phyloP scores from a whole-genome alignment of 2,329 filamentous ascomycete genomes.

The Allantophomopsis cytisporea region DNA sequence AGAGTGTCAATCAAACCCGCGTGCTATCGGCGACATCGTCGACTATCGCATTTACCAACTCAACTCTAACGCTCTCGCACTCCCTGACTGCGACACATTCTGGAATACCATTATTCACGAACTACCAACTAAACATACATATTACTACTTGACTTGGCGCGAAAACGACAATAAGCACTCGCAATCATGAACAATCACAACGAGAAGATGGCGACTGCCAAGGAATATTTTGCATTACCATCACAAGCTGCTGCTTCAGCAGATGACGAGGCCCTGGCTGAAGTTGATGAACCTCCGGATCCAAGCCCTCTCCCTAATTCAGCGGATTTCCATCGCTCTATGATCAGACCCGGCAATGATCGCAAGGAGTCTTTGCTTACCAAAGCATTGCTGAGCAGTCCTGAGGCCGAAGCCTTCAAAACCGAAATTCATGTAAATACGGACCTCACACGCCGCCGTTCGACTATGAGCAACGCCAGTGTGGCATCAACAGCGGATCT shows the following conservation, averaged over 20 bases:
- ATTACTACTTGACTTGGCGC: conserved; percentile 4
- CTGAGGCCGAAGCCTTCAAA: conserved; percentile 38
- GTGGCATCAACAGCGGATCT: conserved; percentile 76
- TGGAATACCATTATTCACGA: too few relatives aligned
- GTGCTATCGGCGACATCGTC: too few relatives aligned
- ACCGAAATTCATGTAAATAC: conserved; percentile 23
- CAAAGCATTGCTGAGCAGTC: conserved; percentile 59
- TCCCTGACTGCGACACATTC: too few relatives aligned
- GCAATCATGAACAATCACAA: conserved; percentile 1
- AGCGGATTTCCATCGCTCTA: conserved; percentile 17
- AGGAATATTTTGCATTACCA: conserved; percentile 29
- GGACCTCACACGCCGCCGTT: conserved; percentile 21
- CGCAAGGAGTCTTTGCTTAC: conserved; percentile 76
- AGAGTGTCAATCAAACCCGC: too few relatives aligned
- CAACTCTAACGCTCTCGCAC: too few relatives aligned
- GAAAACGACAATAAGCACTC: not conserved
- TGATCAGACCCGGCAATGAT: conserved; percentile 31
- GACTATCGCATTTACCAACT: too few relatives aligned
- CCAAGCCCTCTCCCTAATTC: conserved; percentile 5
- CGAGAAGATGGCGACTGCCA: conserved; percentile 13
- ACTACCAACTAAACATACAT: too few relatives aligned
- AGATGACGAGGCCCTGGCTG: conserved; percentile 55
- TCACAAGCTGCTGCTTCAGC: conserved; percentile 24
- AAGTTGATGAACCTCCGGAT: conserved; percentile 85
- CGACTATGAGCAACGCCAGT: conserved; percentile 71